Evolutionary conservation across 2,329 filamentous ascomycete species (phyloP).

Genomic region (Lachnellula subtilissima): DNA sequence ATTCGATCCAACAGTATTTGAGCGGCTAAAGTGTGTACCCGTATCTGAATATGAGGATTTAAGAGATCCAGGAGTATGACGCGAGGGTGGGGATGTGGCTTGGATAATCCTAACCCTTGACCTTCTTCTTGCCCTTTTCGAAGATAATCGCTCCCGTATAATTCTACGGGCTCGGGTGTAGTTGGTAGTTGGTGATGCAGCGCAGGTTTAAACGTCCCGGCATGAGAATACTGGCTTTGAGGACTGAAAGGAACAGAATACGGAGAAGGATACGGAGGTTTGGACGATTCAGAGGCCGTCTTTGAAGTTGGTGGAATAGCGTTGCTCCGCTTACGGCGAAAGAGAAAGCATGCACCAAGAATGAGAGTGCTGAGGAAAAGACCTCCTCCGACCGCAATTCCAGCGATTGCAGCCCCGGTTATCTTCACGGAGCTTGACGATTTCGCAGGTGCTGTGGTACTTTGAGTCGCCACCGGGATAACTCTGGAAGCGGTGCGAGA

Average conservation of each 20-base stretch:
- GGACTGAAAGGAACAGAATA: background rate
- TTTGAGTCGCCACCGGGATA: slow-evolving; percentile 4
- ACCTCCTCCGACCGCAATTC: slow-evolving; percentile 39
- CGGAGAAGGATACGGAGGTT: too few relatives aligned
- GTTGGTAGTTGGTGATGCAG: slow-evolving; percentile 4
- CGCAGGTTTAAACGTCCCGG: background rate
- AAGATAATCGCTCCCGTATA: slow-evolving; percentile 6
- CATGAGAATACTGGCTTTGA: slow-evolving; percentile 2
- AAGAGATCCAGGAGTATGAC: background rate
- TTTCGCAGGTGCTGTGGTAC: slow-evolving; percentile 25
- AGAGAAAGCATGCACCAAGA: slow-evolving; percentile 29
- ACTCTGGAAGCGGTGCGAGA: slow-evolving; percentile 46
- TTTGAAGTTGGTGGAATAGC: background rate
- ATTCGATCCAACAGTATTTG: background rate
- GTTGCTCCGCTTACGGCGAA: slow-evolving; percentile 23
- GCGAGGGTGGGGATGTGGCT: background rate
- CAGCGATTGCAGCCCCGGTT: slow-evolving; percentile 38
- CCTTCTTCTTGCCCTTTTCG: background rate
- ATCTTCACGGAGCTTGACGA: slow-evolving; percentile 16
- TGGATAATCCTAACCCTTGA: background rate
- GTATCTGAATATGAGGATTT: background rate
- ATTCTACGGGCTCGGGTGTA: slow-evolving; percentile 7
- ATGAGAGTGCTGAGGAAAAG: slow-evolving; percentile 29
- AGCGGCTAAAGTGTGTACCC: background rate
- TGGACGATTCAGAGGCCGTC: background rate